Conservation (phyloP, 768 basidiomycete genomes). For the Leucosporidium scottii region DNA sequence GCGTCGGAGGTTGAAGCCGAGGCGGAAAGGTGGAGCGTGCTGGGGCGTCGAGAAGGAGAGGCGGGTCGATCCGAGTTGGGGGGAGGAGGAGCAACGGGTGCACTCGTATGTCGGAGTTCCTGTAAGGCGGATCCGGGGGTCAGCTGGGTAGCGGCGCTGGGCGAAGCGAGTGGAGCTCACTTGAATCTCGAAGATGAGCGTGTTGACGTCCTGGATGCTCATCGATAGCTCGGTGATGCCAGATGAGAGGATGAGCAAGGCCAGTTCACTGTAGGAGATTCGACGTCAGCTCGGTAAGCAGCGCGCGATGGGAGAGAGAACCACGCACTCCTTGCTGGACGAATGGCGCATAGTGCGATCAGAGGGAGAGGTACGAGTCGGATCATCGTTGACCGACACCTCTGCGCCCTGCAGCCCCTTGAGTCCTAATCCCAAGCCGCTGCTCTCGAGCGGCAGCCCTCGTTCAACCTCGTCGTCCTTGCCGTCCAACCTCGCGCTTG, state of each 20-base stretch:
- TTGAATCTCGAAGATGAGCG: conserved; percentile 35
- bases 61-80: background rate
- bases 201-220: conserved; percentile 26
- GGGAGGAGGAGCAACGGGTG: background rate
- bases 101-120: conserved; percentile 33
- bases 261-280: conserved; percentile 19
- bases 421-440: too few relatives aligned
- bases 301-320: too few relatives aligned
- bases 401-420: too few relatives aligned
- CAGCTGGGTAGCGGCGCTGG: background rate
- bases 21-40: background rate
- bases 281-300: too few relatives aligned
- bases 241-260: conserved; percentile 22
- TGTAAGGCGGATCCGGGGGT: background rate
- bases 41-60: background rate
- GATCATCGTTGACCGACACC: too few relatives aligned
- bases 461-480: too few relatives aligned
- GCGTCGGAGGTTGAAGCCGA: background rate
- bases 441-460: too few relatives aligned
- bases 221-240: conserved; percentile 31
- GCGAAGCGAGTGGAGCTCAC: background rate
- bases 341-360: too few relatives aligned
- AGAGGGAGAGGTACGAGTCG: too few relatives aligned
- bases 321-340: too few relatives aligned
- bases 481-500: too few relatives aligned